Conservation (phyloP, 179 eudicot genomes). For the Spinacia oleracea region DNA sequence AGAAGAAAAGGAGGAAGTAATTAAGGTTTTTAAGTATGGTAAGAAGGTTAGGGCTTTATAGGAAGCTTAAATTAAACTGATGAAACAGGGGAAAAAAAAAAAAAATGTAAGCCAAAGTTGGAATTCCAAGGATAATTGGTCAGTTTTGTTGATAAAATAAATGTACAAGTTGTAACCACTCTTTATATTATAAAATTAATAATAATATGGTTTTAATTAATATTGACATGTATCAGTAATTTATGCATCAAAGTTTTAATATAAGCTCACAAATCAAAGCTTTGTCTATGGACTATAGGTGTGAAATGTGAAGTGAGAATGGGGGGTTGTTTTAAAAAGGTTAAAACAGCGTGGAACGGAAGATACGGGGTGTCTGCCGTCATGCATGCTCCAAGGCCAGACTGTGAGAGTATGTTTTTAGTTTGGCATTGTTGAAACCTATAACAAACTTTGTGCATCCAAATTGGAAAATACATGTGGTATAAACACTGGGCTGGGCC, state of each 20-base stretch:
- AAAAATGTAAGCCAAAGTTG: constrained; percentile 34
- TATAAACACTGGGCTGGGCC: no score
- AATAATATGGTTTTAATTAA: background rate
- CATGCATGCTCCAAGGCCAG: constrained; percentile 34
- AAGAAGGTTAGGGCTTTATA: constrained; percentile 16
- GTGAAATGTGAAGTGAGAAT: no score
- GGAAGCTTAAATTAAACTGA: constrained; percentile 11
- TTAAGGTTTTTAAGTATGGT: constrained; percentile 4
- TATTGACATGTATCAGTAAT: background rate
- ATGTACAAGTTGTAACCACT: constrained; percentile 4
- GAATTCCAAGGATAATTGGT: constrained; percentile 36
- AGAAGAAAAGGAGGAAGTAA: background rate
- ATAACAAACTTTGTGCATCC: background rate
- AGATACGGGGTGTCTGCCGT: constrained; percentile 46
- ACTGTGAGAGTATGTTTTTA: no score
- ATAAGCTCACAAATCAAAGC: constrained; percentile 28
- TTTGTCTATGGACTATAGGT: background rate
- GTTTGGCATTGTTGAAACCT: no score
- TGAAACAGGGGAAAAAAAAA: constrained; percentile 8
- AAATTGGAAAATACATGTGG: no score
- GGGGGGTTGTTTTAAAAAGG: constrained; percentile 34
- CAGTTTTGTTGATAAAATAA: constrained; percentile 25
- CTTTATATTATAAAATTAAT: background rate
- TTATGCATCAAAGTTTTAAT: constrained; percentile 13
- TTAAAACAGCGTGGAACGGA: constrained; percentile 45